Base-by-base conservation (phyloP, 192 early-diverging fungal genomes). In the Bifiguratus adelaidae region DNA sequence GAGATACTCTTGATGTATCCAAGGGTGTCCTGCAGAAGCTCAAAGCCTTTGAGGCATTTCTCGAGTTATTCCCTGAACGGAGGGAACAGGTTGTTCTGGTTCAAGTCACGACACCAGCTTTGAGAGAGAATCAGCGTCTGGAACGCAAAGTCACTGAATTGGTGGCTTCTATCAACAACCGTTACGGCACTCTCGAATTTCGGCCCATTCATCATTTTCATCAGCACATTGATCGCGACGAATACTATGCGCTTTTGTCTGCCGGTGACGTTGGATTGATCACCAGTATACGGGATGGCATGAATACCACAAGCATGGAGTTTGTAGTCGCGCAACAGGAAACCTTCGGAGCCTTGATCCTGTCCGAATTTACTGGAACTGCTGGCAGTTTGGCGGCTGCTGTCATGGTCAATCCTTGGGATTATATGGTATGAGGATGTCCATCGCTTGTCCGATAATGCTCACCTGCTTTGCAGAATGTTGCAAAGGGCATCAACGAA, bases 331-430 rank as follows among this genome's bases (percentile, higher is more conserved):
- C 88, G 61, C 93, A 97, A 63, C 67, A 83, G 15, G 85, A 88
- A 48, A 83, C 82, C 52, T 71, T 86, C 45, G 84, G 85, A 18
- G 85, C 91, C 20, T 64, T 99, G 51, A 87, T 99, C 32, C 60
- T 99, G 36, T 90, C 86, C 48, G 94, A 99, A 62, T 99, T 99
- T 58, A 91, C 96, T 7, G 96, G 96, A 24, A 94, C 90, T 16
- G 88, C 89, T 7, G 84, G 85, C 4, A 80, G 78, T 18, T 62
- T 90, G 26, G 77, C 83, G 48, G 77, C 78, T 3, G 86, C 88
- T 13, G 71, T 86, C n/a, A 71, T 92, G 41, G 88, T 92, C 24
- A 92, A 92, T 52, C 89, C 89, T 9, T 92, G 88, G 88, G 85
- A 91, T 57, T 84, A 75, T 47, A 47, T 58, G 42, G 37, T 40